Percentiles rank a stretch among this genome's conserved stretches.
Conservation (phyloP, 768 basidiomycete genomes). For the Leccinellum luteum region DNA sequence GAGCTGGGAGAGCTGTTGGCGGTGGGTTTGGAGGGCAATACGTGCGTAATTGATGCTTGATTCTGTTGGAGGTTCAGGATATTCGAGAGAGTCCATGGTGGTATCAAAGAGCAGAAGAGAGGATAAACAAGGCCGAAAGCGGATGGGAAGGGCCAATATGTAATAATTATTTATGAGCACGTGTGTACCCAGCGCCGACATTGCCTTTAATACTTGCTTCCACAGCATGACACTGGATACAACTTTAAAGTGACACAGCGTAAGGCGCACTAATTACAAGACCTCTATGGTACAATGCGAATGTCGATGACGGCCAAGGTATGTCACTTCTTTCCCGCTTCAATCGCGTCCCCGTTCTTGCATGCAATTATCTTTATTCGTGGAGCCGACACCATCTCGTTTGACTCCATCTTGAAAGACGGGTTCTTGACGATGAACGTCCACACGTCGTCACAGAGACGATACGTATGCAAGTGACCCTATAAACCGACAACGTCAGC, state of each 20-base stretch:
- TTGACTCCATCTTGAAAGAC: constrained; percentile 92
- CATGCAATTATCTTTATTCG: constrained; percentile 98
- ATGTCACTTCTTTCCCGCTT: constrained; percentile 72
- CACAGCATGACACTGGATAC: constrained; percentile 13
- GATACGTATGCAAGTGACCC: constrained; percentile 92
- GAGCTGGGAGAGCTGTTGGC: constrained; percentile 32
- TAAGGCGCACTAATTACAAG: constrained; percentile 20
- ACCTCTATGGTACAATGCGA: constrained; percentile 24
- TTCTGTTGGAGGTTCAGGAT: constrained; percentile 60
- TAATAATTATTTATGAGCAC: constrained; percentile 16
- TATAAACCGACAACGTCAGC: constrained; percentile 27
- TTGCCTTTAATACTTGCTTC: background rate
- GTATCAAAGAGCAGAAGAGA: constrained; percentile 9
- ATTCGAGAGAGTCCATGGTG: constrained; percentile 31
- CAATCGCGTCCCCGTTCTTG: constrained; percentile 90
- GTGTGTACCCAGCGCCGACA: constrained; percentile 15
- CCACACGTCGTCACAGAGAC: constrained; percentile 96
- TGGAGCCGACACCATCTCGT: constrained; percentile 66
- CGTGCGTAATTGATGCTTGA: constrained; percentile 53
- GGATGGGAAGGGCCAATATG: constrained; percentile 21
- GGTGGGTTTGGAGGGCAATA: constrained; percentile 37
- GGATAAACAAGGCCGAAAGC: constrained; percentile 10
- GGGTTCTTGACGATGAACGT: constrained; percentile 96
- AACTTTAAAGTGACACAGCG: background rate
- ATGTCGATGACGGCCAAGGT: background rate